Evolutionary conservation across 805 yeast species (phyloP), one percentile per base, ranked within the genome.

Genomic region (Candida awuae): DNA sequence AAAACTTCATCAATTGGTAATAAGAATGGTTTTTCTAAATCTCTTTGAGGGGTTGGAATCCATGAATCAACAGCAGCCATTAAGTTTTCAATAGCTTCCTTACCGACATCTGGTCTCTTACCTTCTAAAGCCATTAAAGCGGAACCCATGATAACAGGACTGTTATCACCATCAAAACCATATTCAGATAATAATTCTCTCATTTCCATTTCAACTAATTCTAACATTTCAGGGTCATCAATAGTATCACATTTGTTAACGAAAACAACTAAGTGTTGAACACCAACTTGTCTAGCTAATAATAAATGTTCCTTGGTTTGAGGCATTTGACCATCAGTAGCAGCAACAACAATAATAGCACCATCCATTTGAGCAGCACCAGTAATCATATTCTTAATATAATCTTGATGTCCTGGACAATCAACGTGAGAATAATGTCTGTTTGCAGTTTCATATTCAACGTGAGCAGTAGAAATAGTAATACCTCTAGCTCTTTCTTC

Each of bases 281-380:
- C 95, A 77, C 98, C 98, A 63, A 92, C 97, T 73, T 92, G 98
- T 75, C 97, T 86, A 49, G 98, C 98, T 59, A 92, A 80, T 66
- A 92, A 71, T 71, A 92, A 75, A 71, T 92, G 98, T 73, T 92
- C 98, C 73, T 97, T 85, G 54, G 98, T 92, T 73, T 92, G 98
- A 61, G 97, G 97, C 97, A 90, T 92, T 71, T 87, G 95, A 60
- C 98, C 98, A 61, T 92, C 98, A 42, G 95, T 73, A 48, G 98
- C 98, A 59, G 97, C 98, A 65, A 92, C 97, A 47, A 90, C 97
- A 70, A 90, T 90, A 56, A 90, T 88, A 52, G 97, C 97, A 74
- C 97, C 97, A 66, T 90, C 97, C 97, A 88, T 88, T 67, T 90
- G 95, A 56, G 97, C 96, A 57, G 97, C 97, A 80, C 97, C 97